These are phyloP conservation scores for Mycena rebaudengoi DNA, from an alignment of 768 basidiomycete genomes.

Conservation along the genomic window DNA sequence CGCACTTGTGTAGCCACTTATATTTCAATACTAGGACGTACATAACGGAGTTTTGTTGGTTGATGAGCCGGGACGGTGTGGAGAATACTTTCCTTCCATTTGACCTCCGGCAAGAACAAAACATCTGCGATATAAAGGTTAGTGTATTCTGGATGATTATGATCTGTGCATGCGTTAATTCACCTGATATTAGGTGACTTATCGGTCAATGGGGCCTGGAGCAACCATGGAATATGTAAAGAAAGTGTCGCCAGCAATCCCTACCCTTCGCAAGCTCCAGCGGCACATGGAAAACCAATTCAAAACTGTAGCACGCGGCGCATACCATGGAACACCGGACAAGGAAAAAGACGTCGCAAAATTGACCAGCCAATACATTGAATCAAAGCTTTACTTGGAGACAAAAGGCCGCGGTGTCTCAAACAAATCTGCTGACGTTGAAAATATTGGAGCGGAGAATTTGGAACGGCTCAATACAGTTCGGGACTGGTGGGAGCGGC, in stretches of 20 bases:
- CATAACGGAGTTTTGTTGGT: conserved; percentile 23
- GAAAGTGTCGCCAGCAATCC: conserved; percentile 27
- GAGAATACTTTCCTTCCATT: conserved; percentile 9
- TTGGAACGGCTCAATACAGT: conserved; percentile 14
- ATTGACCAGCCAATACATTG: conserved; percentile 11
- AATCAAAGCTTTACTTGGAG: conserved; percentile 1
- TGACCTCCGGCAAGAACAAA: conserved; percentile 25
- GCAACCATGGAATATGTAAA: conserved; percentile 27
- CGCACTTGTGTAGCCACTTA: not conserved
- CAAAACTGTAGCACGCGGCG: conserved; percentile 6
- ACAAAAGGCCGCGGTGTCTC: not conserved
- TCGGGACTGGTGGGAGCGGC: conserved; percentile 8
- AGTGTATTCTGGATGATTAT: too few relatives aligned
- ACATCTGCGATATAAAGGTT: conserved; percentile 26
- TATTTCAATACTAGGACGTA: not conserved
- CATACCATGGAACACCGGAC: conserved; percentile 16
- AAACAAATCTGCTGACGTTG: not conserved
- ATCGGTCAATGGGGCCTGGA: conserved; percentile 23
- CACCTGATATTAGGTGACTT: too few relatives aligned
- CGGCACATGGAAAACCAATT: conserved; percentile 31
- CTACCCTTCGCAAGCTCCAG: conserved; percentile 16
- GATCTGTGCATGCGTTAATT: too few relatives aligned
- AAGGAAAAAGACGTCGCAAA: conserved; percentile 23
- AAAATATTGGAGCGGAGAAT: conserved; percentile 1
- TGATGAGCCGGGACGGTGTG: conserved; percentile 7